phyloP scores from a whole-genome alignment of 768 basidiomycete genomes.

The Panellus pusillus region DNA sequence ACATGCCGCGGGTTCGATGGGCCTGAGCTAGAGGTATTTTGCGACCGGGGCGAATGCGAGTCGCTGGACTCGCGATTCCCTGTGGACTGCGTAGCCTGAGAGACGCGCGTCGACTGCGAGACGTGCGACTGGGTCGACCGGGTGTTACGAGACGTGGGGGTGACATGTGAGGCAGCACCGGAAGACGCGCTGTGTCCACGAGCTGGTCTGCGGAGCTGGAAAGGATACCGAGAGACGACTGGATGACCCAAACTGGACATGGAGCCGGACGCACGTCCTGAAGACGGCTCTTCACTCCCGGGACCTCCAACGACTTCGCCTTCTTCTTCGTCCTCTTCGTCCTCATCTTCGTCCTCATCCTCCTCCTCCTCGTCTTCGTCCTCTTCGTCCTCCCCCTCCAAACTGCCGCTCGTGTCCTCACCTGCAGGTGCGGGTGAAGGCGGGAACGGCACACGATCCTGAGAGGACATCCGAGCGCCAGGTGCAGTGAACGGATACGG shows the following conservation, averaged over 20 bases:
- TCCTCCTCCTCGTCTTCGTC: conserved; percentile 21
- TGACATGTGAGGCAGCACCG: conserved; percentile 39
- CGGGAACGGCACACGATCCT: conserved; percentile 75
- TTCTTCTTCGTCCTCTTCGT: conserved; percentile 45
- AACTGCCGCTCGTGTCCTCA: conserved; percentile 31
- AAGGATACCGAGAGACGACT: conserved; percentile 67
- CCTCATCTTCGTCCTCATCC: conserved; percentile 34
- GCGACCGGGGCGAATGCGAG: conserved; percentile 50
- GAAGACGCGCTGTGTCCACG: conserved; percentile 46
- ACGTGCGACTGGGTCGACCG: conserved; percentile 34
- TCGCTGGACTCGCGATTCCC: conserved; percentile 64
- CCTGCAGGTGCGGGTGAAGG: conserved; percentile 51
- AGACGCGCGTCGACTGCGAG: conserved; percentile 37
- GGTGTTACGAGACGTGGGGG: conserved; percentile 30
- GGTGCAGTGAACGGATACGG: conserved; percentile 74
- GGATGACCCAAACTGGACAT: conserved; percentile 86
- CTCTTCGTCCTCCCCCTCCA: conserved; percentile 24
- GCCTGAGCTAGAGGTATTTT: conserved; percentile 34
- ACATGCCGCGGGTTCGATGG: conserved; percentile 35
- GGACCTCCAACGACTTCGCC: conserved; percentile 32
- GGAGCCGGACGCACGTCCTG: conserved; percentile 72
- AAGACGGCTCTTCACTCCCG: conserved; percentile 48
- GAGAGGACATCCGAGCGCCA: conserved; percentile 60
- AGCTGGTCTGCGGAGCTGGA: conserved; percentile 57
- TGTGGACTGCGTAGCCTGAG: conserved; percentile 56